Evolutionary conservation across 1,284 basidiomycete species (phyloP), one percentile per base, ranked within the genome.

Genomic region (Takashimella koratensis): DNA sequence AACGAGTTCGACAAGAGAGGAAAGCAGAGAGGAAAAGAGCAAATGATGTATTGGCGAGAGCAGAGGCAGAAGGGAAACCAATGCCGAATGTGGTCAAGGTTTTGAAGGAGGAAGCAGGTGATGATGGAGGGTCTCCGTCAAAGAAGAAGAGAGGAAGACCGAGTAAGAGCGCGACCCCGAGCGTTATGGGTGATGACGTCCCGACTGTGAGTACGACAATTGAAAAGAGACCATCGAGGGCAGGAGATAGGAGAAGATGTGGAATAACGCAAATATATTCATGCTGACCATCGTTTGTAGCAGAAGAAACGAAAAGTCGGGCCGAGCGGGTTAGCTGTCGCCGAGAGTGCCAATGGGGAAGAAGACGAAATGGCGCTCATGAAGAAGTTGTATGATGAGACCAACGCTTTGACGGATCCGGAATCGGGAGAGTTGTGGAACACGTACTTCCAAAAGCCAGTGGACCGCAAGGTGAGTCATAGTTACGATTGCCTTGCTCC

Each of bases 361-460:
- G 56, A 62, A 43, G 63, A 39, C 8, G 24, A 64, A 16, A 52
- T 60, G 21, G 56, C 56, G 20, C 52, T 64, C 43, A 74, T 76
- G 63, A 61, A 62, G 56, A 65, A 66, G 63, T 84, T 86, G 5
- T 90, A 93, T 75, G 83, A 84, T 26, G 67, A 69, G 47, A 63
- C 68, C 48, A 74, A 74, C 55, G 60, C 53, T 27, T 59, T 73
- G 21, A 62, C 49, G 36, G 62, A 74, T 59, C 61, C 66, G 20
- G 82, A 83, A 3, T 82, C 80, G 43, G 86, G 86, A 51, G 83
- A 88, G 56, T 84, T 85, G 67, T 86, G 89, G 39, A 90, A 89
- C 67, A 86, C 88, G 55, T 82, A 91, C 53, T 93, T 94, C 81
- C 81, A 84, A 63, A 84, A 90, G 53, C 79, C 86, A 12, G 90